phyloP scores from a whole-genome alignment of 2,329 filamentous ascomycete genomes.

The Botrytis byssoidea region DNA sequence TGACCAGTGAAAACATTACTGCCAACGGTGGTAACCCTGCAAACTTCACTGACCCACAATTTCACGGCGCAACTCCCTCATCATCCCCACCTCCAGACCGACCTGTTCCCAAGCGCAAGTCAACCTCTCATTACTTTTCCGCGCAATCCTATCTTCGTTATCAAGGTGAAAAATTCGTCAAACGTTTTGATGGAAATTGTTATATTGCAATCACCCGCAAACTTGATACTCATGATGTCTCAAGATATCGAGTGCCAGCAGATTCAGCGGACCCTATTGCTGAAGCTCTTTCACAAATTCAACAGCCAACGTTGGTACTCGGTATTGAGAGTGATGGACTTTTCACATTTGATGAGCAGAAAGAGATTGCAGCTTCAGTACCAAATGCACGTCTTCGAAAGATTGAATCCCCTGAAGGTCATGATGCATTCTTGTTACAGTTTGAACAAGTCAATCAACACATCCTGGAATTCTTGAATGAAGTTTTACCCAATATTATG shows the following conservation, averaged over 20 bases:
- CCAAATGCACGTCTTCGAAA: slow-evolving; percentile 74
- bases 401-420: slow-evolving; percentile 92
- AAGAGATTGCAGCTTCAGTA: slow-evolving; percentile 83
- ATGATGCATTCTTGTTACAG: slow-evolving; percentile 93
- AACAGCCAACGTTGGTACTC: slow-evolving; percentile 86
- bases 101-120: slow-evolving; percentile 37
- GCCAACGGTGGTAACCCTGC: slow-evolving; percentile 34
- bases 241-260: slow-evolving; percentile 61
- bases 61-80: slow-evolving; percentile 59
- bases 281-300: slow-evolving; percentile 75
- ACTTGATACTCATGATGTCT: slow-evolving; percentile 94
- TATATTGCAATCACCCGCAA: slow-evolving; percentile 99
- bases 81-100: slow-evolving; percentile 46
- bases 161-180: slow-evolving; percentile 94
- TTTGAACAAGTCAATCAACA: slow-evolving; percentile 96
- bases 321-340: slow-evolving; percentile 95
- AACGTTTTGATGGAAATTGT: slow-evolving; percentile 96
- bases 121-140: slow-evolving; percentile 85
- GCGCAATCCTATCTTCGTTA: slow-evolving; percentile 97
- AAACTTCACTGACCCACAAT: slow-evolving; percentile 63
- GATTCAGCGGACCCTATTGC: slow-evolving; percentile 51
- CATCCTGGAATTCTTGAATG: slow-evolving; percentile 77
- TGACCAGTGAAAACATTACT: slow-evolving; percentile 24
- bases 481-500: slow-evolving; percentile 89
- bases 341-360: slow-evolving; percentile 95